Conservation (phyloP, 176 grass and related monocot species). For the Aegilops longissima region DNA sequence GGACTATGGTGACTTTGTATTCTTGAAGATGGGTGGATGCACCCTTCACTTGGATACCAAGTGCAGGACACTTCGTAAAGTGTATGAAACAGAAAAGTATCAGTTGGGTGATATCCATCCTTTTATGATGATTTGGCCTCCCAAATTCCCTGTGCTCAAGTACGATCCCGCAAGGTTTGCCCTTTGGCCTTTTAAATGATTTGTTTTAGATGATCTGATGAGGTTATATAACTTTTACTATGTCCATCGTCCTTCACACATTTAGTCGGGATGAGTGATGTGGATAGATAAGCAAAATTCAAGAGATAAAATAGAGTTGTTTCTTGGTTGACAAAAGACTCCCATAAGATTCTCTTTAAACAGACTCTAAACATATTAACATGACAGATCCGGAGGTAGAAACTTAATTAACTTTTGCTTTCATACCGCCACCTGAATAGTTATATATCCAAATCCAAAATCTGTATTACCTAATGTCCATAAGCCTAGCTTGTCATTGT, state of each 20-base stretch:
- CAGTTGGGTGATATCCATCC: not conserved
- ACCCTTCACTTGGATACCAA: not conserved
- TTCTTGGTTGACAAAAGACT: too few relatives aligned
- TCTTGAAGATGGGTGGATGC: not conserved
- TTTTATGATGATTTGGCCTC: not conserved
- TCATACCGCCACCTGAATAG: not conserved
- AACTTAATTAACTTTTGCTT: too few relatives aligned
- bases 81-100: not conserved
- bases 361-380: too few relatives aligned
- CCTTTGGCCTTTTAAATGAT: not conserved
- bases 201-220: not conserved
- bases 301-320: not conserved
- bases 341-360: too few relatives aligned
- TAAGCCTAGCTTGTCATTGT: too few relatives aligned
- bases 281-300: not conserved
- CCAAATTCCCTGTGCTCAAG: not conserved
- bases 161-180: not conserved
- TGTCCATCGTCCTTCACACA: not conserved
- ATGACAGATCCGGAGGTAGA: too few relatives aligned
- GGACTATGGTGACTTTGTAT: not conserved
- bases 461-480: not conserved
- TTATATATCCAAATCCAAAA: not conserved
- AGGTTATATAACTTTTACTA: not conserved
- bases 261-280: not conserved
- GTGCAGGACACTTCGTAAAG: not conserved